A percentile compares a stretch with the other conserved stretches of the same genome.
Conservation (phyloP, 208 protist genomes). For the Blastocrithidia nonstop region DNA sequence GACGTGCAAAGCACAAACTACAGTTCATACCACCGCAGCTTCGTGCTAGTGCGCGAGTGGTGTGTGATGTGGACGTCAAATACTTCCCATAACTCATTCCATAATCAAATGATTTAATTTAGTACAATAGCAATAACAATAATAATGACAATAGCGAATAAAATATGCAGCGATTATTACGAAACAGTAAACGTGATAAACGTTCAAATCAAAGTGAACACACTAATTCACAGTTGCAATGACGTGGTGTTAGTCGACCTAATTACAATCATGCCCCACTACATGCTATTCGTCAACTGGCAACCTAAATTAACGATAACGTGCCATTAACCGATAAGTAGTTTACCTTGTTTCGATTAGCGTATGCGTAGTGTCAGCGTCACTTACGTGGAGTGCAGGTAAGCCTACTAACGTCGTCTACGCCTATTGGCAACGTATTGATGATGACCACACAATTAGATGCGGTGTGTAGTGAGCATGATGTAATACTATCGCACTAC, state of each 20-base stretch:
- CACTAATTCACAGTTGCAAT: too few relatives aligned
- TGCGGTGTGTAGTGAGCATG: slow-evolving; percentile 27
- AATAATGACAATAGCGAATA: neutral
- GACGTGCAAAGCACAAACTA: too few relatives aligned
- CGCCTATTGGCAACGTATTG: slow-evolving; percentile 22
- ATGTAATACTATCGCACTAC: slow-evolving; percentile 18
- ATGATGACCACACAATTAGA: slow-evolving; percentile 54
- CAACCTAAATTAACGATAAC: slow-evolving; percentile 38
- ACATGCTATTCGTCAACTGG: slow-evolving; percentile 22
- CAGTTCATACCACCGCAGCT: slow-evolving; percentile 52
- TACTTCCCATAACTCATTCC: slow-evolving; percentile 48
- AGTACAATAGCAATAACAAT: neutral
- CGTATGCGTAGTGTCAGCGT: slow-evolving; percentile 41
- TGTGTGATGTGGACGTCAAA: slow-evolving; percentile 26
- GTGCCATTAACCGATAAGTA: slow-evolving; percentile 23
- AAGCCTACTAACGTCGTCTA: slow-evolving; percentile 17
- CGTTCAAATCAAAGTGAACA: too few relatives aligned
- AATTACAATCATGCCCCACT: too few relatives aligned
- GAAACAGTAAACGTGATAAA: too few relatives aligned
- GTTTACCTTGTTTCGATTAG: slow-evolving; percentile 41
- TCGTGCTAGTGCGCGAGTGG: slow-evolving; percentile 39
- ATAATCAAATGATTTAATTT: slow-evolving; percentile 3
- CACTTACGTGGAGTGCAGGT: slow-evolving; percentile 45
- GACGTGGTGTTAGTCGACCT: too few relatives aligned
- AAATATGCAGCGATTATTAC: too few relatives aligned